These are phyloP conservation scores for Crucibulum laeve DNA, from an alignment of 768 basidiomycete species.

Conservation along the genomic window DNA sequence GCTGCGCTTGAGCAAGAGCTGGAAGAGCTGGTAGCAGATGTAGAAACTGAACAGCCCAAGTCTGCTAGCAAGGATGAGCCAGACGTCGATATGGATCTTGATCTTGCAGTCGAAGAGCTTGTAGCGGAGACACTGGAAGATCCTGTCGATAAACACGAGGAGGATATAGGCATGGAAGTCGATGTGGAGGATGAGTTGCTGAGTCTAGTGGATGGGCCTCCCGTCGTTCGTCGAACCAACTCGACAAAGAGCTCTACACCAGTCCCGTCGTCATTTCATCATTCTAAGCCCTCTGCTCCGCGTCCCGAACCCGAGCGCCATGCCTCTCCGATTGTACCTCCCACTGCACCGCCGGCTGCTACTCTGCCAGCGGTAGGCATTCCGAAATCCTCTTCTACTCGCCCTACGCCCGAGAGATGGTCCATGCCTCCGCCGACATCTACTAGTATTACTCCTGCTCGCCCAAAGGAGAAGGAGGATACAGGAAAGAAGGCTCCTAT, in stretches of 20 bases:
- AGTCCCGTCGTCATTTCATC: conserved; percentile 8
- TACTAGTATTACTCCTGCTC: conserved; percentile 11
- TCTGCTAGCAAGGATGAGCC: conserved; percentile 26
- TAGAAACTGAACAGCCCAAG: conserved; percentile 12
- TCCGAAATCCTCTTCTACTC: conserved; percentile 13
- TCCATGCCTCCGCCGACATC: conserved; percentile 57
- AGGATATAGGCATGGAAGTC: conserved; percentile 26
- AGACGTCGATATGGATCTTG: conserved; percentile 39
- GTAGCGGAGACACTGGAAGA: conserved; percentile 36
- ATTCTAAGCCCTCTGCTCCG: background rate
- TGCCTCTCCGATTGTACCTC: conserved; percentile 4
- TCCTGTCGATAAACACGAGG: conserved; percentile 15
- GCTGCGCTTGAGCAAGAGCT: conserved; percentile 43
- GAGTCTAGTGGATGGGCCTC: conserved; percentile 59
- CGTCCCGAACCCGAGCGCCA: conserved; percentile 7
- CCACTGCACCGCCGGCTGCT: conserved; percentile 2
- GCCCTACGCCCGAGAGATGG: conserved; percentile 36
- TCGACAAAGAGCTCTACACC: conserved; percentile 9
- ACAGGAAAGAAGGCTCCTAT: conserved; percentile 15
- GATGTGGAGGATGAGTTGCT: conserved; percentile 67
- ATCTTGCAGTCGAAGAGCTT: conserved; percentile 36
- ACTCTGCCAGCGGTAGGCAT: conserved; percentile 8
- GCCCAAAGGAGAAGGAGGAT: conserved; percentile 25
- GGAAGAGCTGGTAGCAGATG: conserved; percentile 30
- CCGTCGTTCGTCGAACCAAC: conserved; percentile 11